phyloP scores from a whole-genome alignment of 768 basidiomycete species.

The Lentinula aciculospora region DNA sequence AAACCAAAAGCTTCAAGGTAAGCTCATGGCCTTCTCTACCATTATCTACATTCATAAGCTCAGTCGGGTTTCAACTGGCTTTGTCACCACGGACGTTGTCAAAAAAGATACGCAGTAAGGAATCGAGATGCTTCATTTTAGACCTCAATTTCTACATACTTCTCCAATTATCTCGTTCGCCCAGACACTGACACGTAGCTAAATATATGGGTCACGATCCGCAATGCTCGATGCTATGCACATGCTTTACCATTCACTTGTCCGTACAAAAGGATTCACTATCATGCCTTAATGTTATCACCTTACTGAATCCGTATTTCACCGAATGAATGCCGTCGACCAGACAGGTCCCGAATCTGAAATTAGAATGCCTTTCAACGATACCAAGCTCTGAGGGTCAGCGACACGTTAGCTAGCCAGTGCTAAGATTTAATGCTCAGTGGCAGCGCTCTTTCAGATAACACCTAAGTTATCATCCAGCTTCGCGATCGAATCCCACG shows the following conservation, averaged over 20 bases:
- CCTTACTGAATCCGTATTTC: not conserved
- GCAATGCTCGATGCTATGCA: not conserved
- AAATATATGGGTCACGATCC: not conserved
- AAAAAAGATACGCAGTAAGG: not conserved
- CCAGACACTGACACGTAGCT: too few species aligned
- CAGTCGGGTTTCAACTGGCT: not conserved
- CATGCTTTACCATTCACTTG: not conserved
- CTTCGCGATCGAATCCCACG: not conserved
- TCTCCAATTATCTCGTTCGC: too few species aligned
- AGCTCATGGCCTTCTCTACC: not conserved
- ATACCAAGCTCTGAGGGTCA: not conserved
- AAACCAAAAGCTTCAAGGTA: not conserved
- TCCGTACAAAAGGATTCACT: not conserved
- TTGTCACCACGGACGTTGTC: not conserved
- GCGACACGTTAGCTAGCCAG: not conserved
- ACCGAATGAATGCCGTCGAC: not conserved
- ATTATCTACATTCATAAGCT: not conserved
- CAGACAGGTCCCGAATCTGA: not conserved
- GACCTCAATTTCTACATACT: not conserved
- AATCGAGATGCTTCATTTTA: not conserved
- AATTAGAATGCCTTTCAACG: not conserved
- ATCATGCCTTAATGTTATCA: not conserved
- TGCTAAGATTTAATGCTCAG: not conserved
- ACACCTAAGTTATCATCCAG: not conserved
- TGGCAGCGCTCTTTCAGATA: not conserved